Evolutionary conservation across 257 asterid genomes (phyloP).

Genomic region (Dorcoceras hygrometricum): DNA sequence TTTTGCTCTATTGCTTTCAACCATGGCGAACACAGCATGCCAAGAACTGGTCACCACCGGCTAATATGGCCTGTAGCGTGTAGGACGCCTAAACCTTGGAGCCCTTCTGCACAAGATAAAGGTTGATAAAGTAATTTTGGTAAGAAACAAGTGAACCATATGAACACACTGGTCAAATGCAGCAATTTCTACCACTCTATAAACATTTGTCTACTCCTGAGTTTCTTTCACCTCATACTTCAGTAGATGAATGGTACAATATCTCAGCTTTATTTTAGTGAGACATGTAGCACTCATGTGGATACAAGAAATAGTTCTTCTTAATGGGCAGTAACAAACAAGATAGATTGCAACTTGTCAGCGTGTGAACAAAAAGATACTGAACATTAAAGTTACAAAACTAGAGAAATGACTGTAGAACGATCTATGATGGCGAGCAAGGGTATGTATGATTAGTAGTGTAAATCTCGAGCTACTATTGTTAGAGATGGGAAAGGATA

Average conservation of each 20-base stretch:
- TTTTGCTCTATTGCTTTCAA: slow-evolving; percentile 5
- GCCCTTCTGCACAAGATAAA: slow-evolving; percentile 43
- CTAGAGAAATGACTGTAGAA: not conserved
- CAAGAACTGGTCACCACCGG: slow-evolving; percentile 13
- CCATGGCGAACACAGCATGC: slow-evolving; percentile 25
- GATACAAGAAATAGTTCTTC: too few species aligned
- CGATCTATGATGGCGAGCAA: too few species aligned
- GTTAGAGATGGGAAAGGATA: not conserved
- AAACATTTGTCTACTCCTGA: not conserved
- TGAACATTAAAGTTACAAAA: slow-evolving; percentile 8
- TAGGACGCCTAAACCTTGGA: slow-evolving; percentile 48
- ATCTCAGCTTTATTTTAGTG: too few species aligned
- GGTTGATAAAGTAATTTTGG: slow-evolving; percentile 1
- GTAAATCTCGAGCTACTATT: not conserved
- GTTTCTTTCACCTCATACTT: too few species aligned
- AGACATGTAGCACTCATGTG: too few species aligned
- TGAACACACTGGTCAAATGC: not conserved
- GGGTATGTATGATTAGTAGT: not conserved
- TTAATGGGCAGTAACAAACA: too few species aligned
- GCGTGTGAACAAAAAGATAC: not conserved
- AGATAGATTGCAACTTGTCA: too few species aligned
- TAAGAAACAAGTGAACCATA: not conserved
- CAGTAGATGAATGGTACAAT: too few species aligned
- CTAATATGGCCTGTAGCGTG: slow-evolving; percentile 59
- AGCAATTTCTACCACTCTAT: not conserved